phyloP scores from a whole-genome alignment of 257 asterid genomes.

The Salvia miltiorrhiza region DNA sequence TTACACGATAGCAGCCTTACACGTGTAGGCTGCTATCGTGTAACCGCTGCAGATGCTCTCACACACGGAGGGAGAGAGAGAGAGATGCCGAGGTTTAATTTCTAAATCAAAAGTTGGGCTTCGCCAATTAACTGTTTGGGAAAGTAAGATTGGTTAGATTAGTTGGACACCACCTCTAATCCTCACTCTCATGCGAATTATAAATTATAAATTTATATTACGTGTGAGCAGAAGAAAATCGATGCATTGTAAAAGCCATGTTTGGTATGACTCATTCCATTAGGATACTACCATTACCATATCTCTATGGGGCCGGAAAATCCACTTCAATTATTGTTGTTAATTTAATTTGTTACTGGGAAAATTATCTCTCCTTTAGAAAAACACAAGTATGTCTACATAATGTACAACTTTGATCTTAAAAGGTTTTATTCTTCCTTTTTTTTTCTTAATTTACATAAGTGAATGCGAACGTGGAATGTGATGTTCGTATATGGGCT shows the following conservation, averaged over 20 bases:
- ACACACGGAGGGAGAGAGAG: too few species aligned
- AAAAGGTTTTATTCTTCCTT: too few species aligned
- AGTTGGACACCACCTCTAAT: conserved; percentile 1
- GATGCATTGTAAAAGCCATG: not conserved
- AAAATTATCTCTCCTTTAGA: not conserved
- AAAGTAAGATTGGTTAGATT: not conserved
- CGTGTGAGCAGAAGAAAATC: not conserved
- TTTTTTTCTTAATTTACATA: too few species aligned
- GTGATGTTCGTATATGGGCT: too few species aligned
- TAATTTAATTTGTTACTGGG: not conserved
- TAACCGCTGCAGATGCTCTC: too few species aligned
- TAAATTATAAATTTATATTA: not conserved
- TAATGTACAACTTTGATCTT: too few species aligned
- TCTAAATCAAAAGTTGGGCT: too few species aligned
- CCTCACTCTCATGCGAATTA: not conserved
- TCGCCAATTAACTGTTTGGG: not conserved
- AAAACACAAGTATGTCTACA: too few species aligned
- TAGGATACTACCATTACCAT: not conserved
- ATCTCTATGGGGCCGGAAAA: not conserved
- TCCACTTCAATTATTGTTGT: not conserved
- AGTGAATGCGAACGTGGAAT: too few species aligned
- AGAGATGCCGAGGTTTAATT: too few species aligned
- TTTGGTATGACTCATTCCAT: not conserved
- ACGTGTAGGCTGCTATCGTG: too few species aligned
- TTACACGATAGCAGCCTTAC: too few species aligned